These are phyloP conservation scores for Sutorius eximius DNA, from an alignment of 1,284 basidiomycete genomes.

Conservation along the genomic window DNA sequence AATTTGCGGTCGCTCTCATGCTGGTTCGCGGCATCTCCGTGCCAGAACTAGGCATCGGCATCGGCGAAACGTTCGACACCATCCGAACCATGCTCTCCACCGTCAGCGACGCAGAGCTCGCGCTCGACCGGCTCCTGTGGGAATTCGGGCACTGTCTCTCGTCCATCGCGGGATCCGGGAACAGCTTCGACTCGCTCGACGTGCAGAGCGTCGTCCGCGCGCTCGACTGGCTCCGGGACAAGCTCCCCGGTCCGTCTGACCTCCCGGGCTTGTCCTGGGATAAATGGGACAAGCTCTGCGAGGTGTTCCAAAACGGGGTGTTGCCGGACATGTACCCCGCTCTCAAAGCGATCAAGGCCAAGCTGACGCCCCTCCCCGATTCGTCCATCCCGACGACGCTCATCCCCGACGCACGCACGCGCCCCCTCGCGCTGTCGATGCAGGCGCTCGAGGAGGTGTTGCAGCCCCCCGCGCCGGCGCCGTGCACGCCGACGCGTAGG, in stretches of 20 bases:
- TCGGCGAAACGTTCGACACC: constrained; percentile 30
- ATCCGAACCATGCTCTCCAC: constrained; percentile 33
- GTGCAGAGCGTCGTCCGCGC: constrained; percentile 30
- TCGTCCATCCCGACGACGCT: constrained; percentile 30
- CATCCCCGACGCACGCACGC: constrained; percentile 21
- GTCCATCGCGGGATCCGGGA: constrained; percentile 27
- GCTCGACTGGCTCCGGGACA: constrained; percentile 32
- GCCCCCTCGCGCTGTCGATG: constrained; percentile 23
- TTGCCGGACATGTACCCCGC: constrained; percentile 28
- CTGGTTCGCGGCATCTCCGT: constrained; percentile 37
- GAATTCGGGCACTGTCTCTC: constrained; percentile 40
- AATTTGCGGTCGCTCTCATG: constrained; percentile 44
- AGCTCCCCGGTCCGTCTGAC: constrained; percentile 35
- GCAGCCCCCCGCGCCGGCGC: constrained; percentile 21
- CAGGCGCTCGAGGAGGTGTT: constrained; percentile 26
- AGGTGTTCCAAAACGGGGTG: constrained; percentile 30
- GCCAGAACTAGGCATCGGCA: constrained; percentile 19
- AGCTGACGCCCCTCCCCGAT: constrained; percentile 30
- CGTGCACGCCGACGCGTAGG: constrained; percentile 28
- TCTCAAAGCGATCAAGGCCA: constrained; percentile 33
- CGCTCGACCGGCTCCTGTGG: constrained; percentile 34
- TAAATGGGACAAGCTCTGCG: constrained; percentile 35
- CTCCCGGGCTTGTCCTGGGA: constrained; percentile 35
- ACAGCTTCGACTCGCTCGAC: constrained; percentile 33
- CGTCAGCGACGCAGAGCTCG: constrained; percentile 31